phyloP scores from a whole-genome alignment of 371 early-diverging fungal species.

The Mucor circinelloides region DNA sequence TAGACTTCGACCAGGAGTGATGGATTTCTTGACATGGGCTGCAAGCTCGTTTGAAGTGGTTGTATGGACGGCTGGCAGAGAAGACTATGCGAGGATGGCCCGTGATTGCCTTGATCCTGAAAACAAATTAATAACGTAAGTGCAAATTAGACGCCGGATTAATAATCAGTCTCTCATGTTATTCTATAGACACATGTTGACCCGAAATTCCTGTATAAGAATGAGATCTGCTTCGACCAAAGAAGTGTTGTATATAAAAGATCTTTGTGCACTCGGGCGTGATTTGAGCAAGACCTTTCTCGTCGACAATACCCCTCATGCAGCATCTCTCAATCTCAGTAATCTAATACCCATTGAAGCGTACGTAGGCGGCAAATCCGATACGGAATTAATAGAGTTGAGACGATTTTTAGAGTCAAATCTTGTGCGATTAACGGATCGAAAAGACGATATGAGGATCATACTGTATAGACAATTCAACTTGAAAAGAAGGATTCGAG shows the following conservation, averaged over 20 bases:
- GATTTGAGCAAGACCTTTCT: conserved; percentile 47
- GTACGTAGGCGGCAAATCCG: conserved; percentile 39
- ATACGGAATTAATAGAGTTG: conserved; percentile 38
- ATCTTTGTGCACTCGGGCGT: conserved; percentile 48
- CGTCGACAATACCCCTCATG: conserved; percentile 52
- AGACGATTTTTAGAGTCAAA: conserved; percentile 42
- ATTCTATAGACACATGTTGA: conserved; percentile 41
- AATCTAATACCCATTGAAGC: conserved; percentile 53
- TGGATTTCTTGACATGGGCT: conserved; percentile 49
- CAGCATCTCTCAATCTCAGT: conserved; percentile 49
- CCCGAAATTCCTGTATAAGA: conserved; percentile 42
- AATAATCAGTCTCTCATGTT: not conserved
- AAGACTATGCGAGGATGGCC: conserved; percentile 45
- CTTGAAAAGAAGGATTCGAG: conserved; percentile 41
- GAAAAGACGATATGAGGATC: conserved; percentile 43
- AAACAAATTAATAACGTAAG: conserved; percentile 41
- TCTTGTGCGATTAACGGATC: conserved; percentile 34
- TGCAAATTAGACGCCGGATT: not conserved
- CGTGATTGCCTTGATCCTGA: conserved; percentile 43
- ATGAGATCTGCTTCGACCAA: conserved; percentile 36
- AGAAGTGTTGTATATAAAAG: conserved; percentile 45
- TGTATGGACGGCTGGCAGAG: conserved; percentile 51
- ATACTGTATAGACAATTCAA: conserved; percentile 48
- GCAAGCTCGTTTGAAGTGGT: conserved; percentile 48
- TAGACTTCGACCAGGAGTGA: conserved; percentile 48